phyloP scores from a whole-genome alignment of 306 rosid genomes.

The Dryas alaskensis region DNA sequence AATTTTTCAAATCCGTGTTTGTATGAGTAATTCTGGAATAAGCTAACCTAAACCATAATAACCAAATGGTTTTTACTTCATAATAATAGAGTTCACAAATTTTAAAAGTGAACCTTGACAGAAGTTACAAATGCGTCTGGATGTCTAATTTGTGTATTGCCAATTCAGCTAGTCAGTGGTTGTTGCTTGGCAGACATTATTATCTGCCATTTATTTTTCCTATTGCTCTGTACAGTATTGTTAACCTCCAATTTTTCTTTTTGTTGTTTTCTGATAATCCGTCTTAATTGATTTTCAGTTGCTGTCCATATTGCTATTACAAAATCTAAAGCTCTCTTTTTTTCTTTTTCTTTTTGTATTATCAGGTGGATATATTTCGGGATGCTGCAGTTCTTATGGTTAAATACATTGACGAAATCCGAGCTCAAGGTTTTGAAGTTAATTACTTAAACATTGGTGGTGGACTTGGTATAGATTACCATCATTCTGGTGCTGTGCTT shows the following conservation, averaged over 20 bases:
- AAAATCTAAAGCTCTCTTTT: not conserved
- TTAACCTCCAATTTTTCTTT: not conserved
- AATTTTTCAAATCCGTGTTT: not conserved
- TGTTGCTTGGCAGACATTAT: not conserved
- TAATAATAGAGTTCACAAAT: not conserved
- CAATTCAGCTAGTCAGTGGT: not conserved
- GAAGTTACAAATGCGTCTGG: not conserved
- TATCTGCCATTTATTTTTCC: not conserved
- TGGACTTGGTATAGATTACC: conserved; percentile 92
- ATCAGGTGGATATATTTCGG: conserved; percentile 89
- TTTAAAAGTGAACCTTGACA: not conserved
- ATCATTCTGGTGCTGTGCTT: conserved; percentile 80
- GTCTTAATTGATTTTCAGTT: not conserved
- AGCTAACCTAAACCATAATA: not conserved
- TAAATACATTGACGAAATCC: conserved; percentile 77
- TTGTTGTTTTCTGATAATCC: not conserved
- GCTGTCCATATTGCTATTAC: not conserved
- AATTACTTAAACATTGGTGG: conserved; percentile 89
- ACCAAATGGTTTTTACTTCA: not conserved
- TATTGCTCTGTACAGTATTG: not conserved
- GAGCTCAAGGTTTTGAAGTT: conserved; percentile 87
- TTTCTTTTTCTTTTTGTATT: not conserved
- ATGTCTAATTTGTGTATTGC: not conserved
- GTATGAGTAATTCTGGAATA: not conserved
- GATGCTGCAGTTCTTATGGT: conserved; percentile 91